Evolutionary conservation across 371 early-diverging fungal genomes (phyloP), one percentile per base, ranked within the genome.

Genomic region (Mortierella sp.): DNA sequence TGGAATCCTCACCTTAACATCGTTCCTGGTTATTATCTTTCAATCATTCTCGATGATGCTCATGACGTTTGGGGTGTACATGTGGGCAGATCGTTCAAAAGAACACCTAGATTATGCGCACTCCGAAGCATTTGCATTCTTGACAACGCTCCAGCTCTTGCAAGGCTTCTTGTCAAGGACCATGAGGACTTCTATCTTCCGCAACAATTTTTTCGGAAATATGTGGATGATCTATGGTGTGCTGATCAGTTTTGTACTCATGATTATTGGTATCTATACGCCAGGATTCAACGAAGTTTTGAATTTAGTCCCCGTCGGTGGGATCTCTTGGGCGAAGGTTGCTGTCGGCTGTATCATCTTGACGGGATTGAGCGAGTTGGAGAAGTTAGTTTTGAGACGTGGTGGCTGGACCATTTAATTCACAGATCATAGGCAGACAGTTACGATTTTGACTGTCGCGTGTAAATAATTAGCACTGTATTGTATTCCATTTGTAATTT

Each of bases 161-260:
- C 96, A 96, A 69, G 88, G 91, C 2, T 96, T 97, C 81, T 77
- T 94, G 35, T 94, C 94, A 11, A 84, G 95, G 45, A 93, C 93
- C 49, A 86, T 95, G 39, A 85, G 86, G 26, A 77, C 85, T 16
- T 92, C 93, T 47, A 72, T 96, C 22, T 93, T 97, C 83, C 83
- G 67, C 24, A 93, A 90, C 2, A 94, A 93, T 12, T 68, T 97
- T 16, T 70, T 86, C 9, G 88, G 89, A 22, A 97, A 97, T 84
- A 81, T 66, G 65, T 95, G 90, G 90, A 91, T 97, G 93, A 85
- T 97, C 32, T 84, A 78, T 22, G 93, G 94, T 10, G 93, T 94
- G 40, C 22, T 93, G n/a, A 47, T 93, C n/a, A 89, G 93, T 28
- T 89, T 93, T 70, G 85, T 74, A 0, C 78, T 89, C 49, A 85